Conservation (phyloP, 176 grass and related monocot genomes). For the Oryza punctata region DNA sequence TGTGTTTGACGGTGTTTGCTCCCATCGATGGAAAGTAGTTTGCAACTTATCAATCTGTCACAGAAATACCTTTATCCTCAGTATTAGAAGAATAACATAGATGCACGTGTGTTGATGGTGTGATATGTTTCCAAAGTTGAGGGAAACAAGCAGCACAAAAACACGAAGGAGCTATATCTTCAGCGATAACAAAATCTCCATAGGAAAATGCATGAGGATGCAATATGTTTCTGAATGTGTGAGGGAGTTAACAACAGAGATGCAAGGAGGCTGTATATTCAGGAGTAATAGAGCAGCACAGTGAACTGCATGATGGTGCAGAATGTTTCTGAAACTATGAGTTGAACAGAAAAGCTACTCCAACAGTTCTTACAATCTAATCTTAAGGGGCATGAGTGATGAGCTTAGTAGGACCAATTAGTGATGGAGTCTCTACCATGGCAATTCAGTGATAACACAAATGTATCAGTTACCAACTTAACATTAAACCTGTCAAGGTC, state of each 20-base stretch:
- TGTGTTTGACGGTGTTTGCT: slow-evolving; percentile 75
- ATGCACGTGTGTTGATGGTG: background rate
- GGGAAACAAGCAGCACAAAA: background rate
- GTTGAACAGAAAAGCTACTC: background rate
- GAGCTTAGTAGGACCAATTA: background rate
- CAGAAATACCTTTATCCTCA: background rate
- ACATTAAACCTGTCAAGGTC: background rate
- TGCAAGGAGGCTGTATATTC: background rate
- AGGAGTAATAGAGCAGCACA: background rate
- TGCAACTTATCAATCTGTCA: slow-evolving; percentile 88
- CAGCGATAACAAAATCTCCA: background rate
- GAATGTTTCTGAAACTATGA: background rate
- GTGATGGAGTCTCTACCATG: background rate
- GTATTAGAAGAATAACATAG: background rate
- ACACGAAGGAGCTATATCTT: background rate
- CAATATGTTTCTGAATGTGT: background rate
- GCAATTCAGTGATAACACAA: background rate
- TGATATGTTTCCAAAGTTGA: background rate
- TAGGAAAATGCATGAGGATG: background rate
- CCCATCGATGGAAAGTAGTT: slow-evolving; percentile 69
- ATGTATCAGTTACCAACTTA: background rate
- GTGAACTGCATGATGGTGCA: background rate
- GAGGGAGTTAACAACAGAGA: background rate
- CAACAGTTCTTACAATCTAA: background rate
- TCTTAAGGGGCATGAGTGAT: background rate